These are phyloP conservation scores for Viridothelium virens DNA, from an alignment of 495 filamentous ascomycete genomes.

Conservation along the genomic window DNA sequence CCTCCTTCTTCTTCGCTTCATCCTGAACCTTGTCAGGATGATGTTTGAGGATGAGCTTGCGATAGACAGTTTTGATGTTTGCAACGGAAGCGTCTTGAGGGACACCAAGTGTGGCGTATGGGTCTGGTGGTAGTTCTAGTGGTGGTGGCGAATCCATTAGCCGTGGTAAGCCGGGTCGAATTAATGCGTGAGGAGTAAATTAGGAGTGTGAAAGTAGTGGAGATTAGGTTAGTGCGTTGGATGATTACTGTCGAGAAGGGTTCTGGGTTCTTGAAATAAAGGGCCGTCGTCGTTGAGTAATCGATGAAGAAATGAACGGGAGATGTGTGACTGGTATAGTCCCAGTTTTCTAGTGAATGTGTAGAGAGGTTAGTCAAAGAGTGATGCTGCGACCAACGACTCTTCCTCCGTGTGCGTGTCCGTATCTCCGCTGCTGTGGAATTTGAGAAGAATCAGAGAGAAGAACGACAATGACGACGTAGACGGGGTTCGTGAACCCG, in stretches of 20 bases:
- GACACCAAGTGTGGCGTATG: conserved; percentile 75
- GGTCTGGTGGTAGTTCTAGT: conserved; percentile 69
- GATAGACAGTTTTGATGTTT: conserved; percentile 73
- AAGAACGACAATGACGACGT: not conserved
- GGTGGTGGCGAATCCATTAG: conserved; percentile 56
- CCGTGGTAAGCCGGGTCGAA: not conserved
- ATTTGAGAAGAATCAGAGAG: not conserved
- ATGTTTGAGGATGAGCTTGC: conserved; percentile 85
- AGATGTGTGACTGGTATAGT: conserved; percentile 12
- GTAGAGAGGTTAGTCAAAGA: not conserved
- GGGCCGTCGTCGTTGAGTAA: not conserved
- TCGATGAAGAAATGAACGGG: conserved; percentile 11
- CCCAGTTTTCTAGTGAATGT: not conserved
- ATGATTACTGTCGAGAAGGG: not conserved
- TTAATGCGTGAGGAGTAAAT: not conserved
- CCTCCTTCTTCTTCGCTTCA: conserved; percentile 55
- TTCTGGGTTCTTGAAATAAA: not conserved
- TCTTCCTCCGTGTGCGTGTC: not conserved
- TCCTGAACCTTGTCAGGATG: conserved; percentile 95
- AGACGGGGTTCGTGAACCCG: not conserved
- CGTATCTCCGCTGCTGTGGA: not conserved
- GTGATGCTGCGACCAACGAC: not conserved
- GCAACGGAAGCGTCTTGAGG: conserved; percentile 62
- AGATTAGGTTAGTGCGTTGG: not conserved
- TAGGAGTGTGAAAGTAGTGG: not conserved